Evolutionary conservation across 2,329 filamentous ascomycete genomes (phyloP), one percentile per base, ranked within the genome.

Genomic region (Penicillium sp.): DNA sequence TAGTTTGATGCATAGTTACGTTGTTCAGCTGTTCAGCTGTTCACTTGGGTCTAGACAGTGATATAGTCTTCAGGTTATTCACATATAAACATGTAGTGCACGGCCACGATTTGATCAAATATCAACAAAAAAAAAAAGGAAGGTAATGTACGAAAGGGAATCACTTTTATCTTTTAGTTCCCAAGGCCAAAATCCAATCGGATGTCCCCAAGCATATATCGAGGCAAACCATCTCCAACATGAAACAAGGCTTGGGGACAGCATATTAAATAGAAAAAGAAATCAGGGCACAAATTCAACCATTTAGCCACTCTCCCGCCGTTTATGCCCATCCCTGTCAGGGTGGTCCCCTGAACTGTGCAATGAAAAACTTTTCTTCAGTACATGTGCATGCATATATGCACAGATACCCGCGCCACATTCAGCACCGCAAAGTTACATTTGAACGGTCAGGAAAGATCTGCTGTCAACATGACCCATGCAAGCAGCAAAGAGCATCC

Each of bases 321-420:
- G 32, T 52, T 39, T 45, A 37, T 50, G 29, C 40, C 22, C 11
- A 46, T 51, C 46, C 32, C 49, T 59, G 50, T 37, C 55, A 60
- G 53, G 60, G 22, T 3, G 50, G 32, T 35, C 34, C 49, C 40
- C 45, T 43, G 46, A 55, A 38, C 26, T 31, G 37, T 56, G 55
- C 55, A 56, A 61, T 48, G 32, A 60, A 55, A 59, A 55, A 42
- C 11, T 50, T 43, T 59, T 44, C 51, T 29, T 53, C 55, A 39
- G 37, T 56, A 43, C 54, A 56, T 55, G 50, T 55, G 51, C 49
- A 59, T 61, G 55, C 56, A 57, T 40, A 29, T 53, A 56, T 57
- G 61, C 62, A 61, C 57, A 55, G 50, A 57, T 50, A 50, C 43
- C 53, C 37, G 55, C 62, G 59, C 59, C 63, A 61, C 57, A 56